phyloP scores from a whole-genome alignment of 2,329 filamentous ascomycete genomes.

The Penicillium vulpinum region DNA sequence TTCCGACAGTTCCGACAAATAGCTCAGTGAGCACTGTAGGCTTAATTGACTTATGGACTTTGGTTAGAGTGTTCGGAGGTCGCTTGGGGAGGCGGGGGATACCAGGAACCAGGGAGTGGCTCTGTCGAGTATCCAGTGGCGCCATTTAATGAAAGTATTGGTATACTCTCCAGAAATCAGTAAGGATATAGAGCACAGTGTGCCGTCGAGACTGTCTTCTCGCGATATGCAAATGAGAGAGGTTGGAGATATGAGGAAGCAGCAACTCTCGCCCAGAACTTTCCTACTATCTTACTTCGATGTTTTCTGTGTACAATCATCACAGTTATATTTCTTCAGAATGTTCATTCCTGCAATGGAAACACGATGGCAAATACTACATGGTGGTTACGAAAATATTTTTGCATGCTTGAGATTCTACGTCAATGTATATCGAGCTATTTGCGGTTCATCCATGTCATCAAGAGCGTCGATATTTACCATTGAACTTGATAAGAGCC shows the following conservation, averaged over 20 bases:
- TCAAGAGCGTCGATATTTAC: background rate
- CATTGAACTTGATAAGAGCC: background rate
- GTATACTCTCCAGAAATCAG: slow-evolving; percentile 1
- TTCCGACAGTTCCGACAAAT: slow-evolving; percentile 38
- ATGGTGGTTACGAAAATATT: background rate
- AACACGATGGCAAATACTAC: background rate
- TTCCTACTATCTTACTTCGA: background rate
- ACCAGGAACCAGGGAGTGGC: slow-evolving; percentile 23
- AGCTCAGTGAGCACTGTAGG: slow-evolving; percentile 34
- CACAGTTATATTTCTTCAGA: background rate
- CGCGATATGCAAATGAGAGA: too few species aligned
- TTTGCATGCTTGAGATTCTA: background rate
- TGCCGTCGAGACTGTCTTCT: background rate
- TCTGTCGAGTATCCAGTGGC: slow-evolving; percentile 29
- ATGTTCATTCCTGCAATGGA: background rate
- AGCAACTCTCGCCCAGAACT: background rate
- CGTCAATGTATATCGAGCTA: background rate
- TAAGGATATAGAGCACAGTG: background rate
- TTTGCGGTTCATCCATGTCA: background rate
- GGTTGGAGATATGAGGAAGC: background rate
- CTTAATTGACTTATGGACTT: slow-evolving; percentile 30
- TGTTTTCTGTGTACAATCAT: background rate
- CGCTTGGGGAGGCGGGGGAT: slow-evolving; percentile 28
- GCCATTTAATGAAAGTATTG: slow-evolving; percentile 28
- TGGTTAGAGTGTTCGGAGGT: slow-evolving; percentile 21